Evolutionary conservation across 1,284 basidiomycete genomes (phyloP).

Genomic region (Irpex sp.): DNA sequence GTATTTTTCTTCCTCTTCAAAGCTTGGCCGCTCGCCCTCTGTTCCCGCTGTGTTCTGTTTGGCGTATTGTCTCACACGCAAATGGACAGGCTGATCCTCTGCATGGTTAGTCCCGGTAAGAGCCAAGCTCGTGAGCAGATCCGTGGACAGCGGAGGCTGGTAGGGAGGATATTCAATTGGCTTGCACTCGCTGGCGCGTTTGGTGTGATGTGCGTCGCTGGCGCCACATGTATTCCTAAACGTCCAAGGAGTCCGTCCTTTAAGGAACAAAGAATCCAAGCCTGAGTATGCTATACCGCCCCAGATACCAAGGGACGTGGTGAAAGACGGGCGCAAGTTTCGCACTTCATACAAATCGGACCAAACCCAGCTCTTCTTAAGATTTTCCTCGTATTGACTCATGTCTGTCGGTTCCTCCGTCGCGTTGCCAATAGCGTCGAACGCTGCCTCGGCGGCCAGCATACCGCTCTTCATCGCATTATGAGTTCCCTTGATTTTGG

Average conservation of each 20-base stretch:
- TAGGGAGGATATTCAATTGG: constrained; percentile 91
- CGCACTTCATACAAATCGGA: constrained; percentile 89
- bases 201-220: constrained; percentile 76
- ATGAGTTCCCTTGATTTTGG: constrained; percentile 99
- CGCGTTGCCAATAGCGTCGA: constrained; percentile 49
- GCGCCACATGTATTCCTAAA: constrained; percentile 61
- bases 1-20: constrained; percentile 18
- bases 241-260: constrained; percentile 91
- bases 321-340: constrained; percentile 92
- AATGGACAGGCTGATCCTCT: constrained; percentile 92
- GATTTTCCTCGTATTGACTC: constrained; percentile 69
- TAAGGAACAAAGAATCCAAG: constrained; percentile 83
- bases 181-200: constrained; percentile 62
- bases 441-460: constrained; percentile 91
- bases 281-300: constrained; percentile 93
- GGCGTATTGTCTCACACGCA: constrained; percentile 57
- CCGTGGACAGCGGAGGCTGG: constrained; percentile 90
- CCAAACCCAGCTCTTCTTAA: constrained; percentile 86
- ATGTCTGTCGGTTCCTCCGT: constrained; percentile 56
- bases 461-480: constrained; percentile 99
- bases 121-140: constrained; percentile 88
- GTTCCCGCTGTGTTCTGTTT: constrained; percentile 39
- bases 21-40: constrained; percentile 44
- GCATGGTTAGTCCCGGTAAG: constrained; percentile 96
- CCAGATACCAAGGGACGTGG: constrained; percentile 79